phyloP scores from a whole-genome alignment of 2,329 filamentous ascomycete genomes.

The Ophiostoma sp. region DNA sequence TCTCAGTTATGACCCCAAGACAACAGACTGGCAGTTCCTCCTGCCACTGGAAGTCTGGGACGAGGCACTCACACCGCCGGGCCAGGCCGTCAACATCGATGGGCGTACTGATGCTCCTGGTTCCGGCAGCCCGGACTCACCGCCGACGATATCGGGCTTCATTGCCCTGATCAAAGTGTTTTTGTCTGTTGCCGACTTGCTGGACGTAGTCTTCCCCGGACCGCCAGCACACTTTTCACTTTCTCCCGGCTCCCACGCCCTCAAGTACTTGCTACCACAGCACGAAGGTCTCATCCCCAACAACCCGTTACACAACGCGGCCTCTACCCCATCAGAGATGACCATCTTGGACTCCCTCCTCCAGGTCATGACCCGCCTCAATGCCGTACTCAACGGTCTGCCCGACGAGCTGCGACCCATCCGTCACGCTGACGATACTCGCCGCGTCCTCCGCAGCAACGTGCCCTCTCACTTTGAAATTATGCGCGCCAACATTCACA shows the following conservation, averaged over 20 bases:
- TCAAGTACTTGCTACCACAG: background rate
- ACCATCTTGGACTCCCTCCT: slow-evolving; percentile 18
- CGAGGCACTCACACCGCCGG: slow-evolving; percentile 20
- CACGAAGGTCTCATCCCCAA: background rate
- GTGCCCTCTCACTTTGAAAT: slow-evolving; percentile 29
- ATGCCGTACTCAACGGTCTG: slow-evolving; percentile 10
- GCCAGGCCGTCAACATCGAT: background rate
- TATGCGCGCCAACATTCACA: slow-evolving; percentile 34
- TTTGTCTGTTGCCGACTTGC: slow-evolving; percentile 27
- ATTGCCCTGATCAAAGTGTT: slow-evolving; percentile 32
- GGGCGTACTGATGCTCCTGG: background rate
- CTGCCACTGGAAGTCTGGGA: slow-evolving; percentile 31
- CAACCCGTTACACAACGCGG: background rate
- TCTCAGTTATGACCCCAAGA: slow-evolving; percentile 30
- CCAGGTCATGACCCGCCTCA: slow-evolving; percentile 20
- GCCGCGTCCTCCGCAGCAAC: background rate
- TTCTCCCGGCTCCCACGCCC: slow-evolving; percentile 13
- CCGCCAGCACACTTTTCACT: slow-evolving; percentile 21
- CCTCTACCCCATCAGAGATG: background rate
- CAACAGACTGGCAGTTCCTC: slow-evolving; percentile 33
- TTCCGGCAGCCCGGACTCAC: background rate
- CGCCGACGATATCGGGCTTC: slow-evolving; percentile 31
- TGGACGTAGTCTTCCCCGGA: slow-evolving; percentile 27
- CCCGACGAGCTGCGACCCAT: slow-evolving; percentile 20
- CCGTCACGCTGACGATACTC: background rate